Evolutionary conservation across 192 early-diverging fungal species (phyloP).

Genomic region (Gryganskiella cystojenkinii): DNA sequence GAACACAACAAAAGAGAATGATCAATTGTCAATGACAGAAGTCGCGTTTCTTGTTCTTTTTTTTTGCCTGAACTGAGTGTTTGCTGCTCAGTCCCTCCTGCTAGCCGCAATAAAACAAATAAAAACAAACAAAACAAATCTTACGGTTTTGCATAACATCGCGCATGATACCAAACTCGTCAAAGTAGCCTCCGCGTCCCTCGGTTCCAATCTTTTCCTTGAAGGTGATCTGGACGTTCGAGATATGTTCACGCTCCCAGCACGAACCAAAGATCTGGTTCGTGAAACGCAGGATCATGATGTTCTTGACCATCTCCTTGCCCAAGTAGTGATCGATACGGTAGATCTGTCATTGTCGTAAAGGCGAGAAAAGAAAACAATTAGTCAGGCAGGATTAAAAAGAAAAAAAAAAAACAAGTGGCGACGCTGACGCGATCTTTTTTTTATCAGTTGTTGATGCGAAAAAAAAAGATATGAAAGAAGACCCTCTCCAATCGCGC

Average conservation of each 20-base stretch:
- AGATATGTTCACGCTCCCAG: slow-evolving; percentile 87
- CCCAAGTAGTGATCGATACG: slow-evolving; percentile 98
- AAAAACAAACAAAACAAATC: neutral
- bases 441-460: neutral
- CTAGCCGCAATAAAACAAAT: neutral
- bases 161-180: slow-evolving; percentile 96
- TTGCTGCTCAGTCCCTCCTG: neutral
- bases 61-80: no score
- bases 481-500: slow-evolving; percentile 24
- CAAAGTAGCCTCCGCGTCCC: slow-evolving; percentile 98
- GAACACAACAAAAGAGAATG: slow-evolving; percentile 56
- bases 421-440: neutral
- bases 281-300: slow-evolving; percentile 88
- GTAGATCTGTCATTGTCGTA: slow-evolving; percentile 88
- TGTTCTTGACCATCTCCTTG: slow-evolving; percentile 98
- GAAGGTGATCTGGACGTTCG: slow-evolving; percentile 95
- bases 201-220: slow-evolving; percentile 97
- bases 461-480: neutral
- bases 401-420: neutral
- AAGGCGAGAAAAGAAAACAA: no score
- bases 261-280: slow-evolving; percentile 89
- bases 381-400: no score
- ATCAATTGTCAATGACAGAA: no score
- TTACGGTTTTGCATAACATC: slow-evolving; percentile 83
- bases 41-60: no score